Percentiles rank a stretch among this genome's conserved stretches.
Evolutionary conservation across 495 filamentous ascomycete species (phyloP).

Genomic region (Penicillium samsonianum): DNA sequence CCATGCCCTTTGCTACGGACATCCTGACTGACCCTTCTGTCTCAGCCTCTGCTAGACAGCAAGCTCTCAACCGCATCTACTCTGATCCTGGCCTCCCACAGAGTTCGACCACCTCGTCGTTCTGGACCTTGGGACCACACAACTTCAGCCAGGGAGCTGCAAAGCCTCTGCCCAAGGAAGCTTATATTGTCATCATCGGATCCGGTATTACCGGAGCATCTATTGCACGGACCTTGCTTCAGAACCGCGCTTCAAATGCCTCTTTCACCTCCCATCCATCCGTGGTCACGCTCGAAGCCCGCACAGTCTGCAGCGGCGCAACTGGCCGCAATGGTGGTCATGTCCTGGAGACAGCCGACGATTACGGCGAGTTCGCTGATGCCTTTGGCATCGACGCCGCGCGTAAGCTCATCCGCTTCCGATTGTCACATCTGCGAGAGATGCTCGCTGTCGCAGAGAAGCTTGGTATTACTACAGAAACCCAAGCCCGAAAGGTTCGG

Average conservation of each 20-base stretch:
- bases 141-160: slow-evolving; percentile 63
- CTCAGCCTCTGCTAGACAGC: slow-evolving; percentile 22
- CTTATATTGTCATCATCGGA: slow-evolving; percentile 70
- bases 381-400: slow-evolving; percentile 27
- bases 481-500: slow-evolving; percentile 34
- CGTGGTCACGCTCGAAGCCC: slow-evolving; percentile 75
- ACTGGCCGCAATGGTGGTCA: slow-evolving; percentile 64
- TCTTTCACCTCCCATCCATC: slow-evolving; percentile 32
- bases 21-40: slow-evolving; percentile 24
- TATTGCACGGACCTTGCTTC: slow-evolving; percentile 62
- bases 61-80: slow-evolving; percentile 29
- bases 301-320: slow-evolving; percentile 77
- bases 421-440: slow-evolving; percentile 36
- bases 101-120: slow-evolving; percentile 61
- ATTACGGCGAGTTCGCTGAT: slow-evolving; percentile 31
- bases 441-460: slow-evolving; percentile 33
- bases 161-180: slow-evolving; percentile 52
- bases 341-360: slow-evolving; percentile 32
- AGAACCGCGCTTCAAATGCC: slow-evolving; percentile 28
- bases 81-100: slow-evolving; percentile 38
- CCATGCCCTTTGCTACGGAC: slow-evolving; percentile 29
- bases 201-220: slow-evolving; percentile 72
- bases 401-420: slow-evolving; percentile 31
- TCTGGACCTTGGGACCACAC: slow-evolving; percentile 63
- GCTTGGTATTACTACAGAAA: slow-evolving; percentile 28